Evolutionary conservation across 257 asterid species (phyloP), one percentile per base, ranked within the genome.

Genomic region (Nicotiana sylvestris): DNA sequence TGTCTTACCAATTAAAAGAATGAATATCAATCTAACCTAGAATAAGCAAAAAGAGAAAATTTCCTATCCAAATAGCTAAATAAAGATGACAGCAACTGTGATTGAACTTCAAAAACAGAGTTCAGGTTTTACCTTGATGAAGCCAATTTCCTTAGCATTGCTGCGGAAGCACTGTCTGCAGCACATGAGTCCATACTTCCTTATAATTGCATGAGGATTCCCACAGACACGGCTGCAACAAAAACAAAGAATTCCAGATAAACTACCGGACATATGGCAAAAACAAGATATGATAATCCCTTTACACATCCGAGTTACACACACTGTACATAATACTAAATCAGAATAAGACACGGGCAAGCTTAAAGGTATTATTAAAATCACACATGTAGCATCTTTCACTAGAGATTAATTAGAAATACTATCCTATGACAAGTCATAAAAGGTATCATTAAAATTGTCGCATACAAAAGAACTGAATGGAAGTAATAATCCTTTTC

Each of bases 121-220:
- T 7, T 30, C 1, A 13, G 15, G 2, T 2, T 51, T 27, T 79
- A 81, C 84, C 85, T 82, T 82, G 37, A 82, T 82, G 76, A 82
- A 82, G 25, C 85, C 85, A 16, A 82, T 82, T 32, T 82, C 85
- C 81, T 82, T 82, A 2, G 85, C 85, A 35, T 82, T 82, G 76
- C 74, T 57, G 74, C 85, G 85, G 85, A 82, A 82, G 76, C 85
- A 82, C 65, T 82, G 85, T n/a, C 85, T 72, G 76, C 85, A 82
- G 72, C 85, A 82, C 85, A 82, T 82, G 46, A 82, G 81, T 27
- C 85, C 85, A 33, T 82, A 82, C 81, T 82, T 82, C 7, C 85
- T 82, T 17, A 82, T 82, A 29, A 82, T 69, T 17, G 74, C 85
- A 82, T 82, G 85, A 74, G 85, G 68, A 66, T 82, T 82, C 1